Percentiles rank a stretch among this genome's conserved stretches.
phyloP scores from a whole-genome alignment of 2,329 filamentous ascomycete genomes.

The Fusarium odoratissimum region DNA sequence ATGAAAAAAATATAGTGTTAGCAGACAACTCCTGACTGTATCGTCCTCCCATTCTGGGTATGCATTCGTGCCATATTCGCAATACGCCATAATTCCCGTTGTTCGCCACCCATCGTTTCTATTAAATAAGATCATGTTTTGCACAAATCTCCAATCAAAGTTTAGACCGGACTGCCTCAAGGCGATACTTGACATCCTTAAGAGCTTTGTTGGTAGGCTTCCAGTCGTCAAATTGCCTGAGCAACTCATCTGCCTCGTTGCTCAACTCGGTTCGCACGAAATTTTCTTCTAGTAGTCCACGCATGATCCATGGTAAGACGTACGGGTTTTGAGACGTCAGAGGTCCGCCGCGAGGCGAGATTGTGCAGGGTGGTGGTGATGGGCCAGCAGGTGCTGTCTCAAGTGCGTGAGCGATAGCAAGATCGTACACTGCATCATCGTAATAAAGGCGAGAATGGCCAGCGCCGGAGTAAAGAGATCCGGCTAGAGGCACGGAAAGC shows the following conservation, averaged over 20 bases:
- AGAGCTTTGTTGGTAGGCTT: slow-evolving; percentile 88
- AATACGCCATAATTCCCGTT: slow-evolving; percentile 1
- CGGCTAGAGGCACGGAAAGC: slow-evolving; percentile 86
- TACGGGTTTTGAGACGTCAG: slow-evolving; percentile 80
- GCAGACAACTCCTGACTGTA: slow-evolving; percentile 24
- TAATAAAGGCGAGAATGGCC: slow-evolving; percentile 95
- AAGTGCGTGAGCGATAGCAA: slow-evolving; percentile 78
- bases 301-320: slow-evolving; percentile 94
- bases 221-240: slow-evolving; percentile 95
- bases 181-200: slow-evolving; percentile 93
- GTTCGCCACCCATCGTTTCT: neutral
- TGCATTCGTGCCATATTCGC: slow-evolving; percentile 13
- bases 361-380: slow-evolving; percentile 46
- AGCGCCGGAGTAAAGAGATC: slow-evolving; percentile 90
- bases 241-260: slow-evolving; percentile 79
- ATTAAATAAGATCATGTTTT: neutral
- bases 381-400: slow-evolving; percentile 72
- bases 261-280: slow-evolving; percentile 85
- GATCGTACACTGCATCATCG: slow-evolving; percentile 84
- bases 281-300: slow-evolving; percentile 91
- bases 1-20: slow-evolving; percentile 1
- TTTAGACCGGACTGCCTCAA: slow-evolving; percentile 92
- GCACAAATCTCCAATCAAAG: slow-evolving; percentile 55
- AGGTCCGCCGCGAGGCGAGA: slow-evolving; percentile 43
- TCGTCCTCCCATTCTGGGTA: slow-evolving; percentile 19